Evolutionary conservation across 805 yeast species (phyloP).

Genomic region (Metschnikowia colocasiae): DNA sequence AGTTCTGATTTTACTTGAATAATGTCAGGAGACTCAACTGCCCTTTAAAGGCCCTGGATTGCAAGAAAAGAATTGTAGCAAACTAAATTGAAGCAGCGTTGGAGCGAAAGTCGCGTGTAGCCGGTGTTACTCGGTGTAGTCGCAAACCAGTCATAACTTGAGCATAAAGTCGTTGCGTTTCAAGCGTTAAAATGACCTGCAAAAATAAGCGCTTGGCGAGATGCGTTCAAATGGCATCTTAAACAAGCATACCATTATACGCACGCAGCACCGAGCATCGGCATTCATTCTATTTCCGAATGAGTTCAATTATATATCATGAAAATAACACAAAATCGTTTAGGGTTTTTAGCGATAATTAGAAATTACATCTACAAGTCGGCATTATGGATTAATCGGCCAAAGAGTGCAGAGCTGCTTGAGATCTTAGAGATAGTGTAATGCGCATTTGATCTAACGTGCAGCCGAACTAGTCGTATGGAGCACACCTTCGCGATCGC

Average conservation of each 20-base stretch:
- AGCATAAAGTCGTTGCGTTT: neutral
- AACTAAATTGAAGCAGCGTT: neutral
- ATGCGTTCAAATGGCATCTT: neutral
- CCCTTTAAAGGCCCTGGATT: too few relatives aligned
- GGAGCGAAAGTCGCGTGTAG: too few relatives aligned
- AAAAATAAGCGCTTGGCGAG: neutral
- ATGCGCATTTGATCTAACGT: neutral
- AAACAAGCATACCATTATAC: too few relatives aligned
- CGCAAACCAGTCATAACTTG: neutral
- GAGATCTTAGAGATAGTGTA: neutral
- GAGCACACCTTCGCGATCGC: neutral
- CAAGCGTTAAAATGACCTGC: neutral
- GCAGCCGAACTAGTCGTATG: neutral
- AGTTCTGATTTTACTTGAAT: too few relatives aligned
- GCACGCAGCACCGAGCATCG: slow-evolving; percentile 2
- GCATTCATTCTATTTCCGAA: neutral
- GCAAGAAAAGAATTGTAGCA: neutral
- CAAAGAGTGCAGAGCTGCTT: neutral
- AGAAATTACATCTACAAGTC: neutral
- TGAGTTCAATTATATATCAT: neutral
- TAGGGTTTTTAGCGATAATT: too few relatives aligned
- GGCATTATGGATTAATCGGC: neutral
- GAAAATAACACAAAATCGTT: neutral
- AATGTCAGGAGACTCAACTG: too few relatives aligned
- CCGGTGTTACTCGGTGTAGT: too few relatives aligned